Base-by-base conservation (phyloP, 1,284 basidiomycete genomes). In the Rhodotorula sp. region DNA sequence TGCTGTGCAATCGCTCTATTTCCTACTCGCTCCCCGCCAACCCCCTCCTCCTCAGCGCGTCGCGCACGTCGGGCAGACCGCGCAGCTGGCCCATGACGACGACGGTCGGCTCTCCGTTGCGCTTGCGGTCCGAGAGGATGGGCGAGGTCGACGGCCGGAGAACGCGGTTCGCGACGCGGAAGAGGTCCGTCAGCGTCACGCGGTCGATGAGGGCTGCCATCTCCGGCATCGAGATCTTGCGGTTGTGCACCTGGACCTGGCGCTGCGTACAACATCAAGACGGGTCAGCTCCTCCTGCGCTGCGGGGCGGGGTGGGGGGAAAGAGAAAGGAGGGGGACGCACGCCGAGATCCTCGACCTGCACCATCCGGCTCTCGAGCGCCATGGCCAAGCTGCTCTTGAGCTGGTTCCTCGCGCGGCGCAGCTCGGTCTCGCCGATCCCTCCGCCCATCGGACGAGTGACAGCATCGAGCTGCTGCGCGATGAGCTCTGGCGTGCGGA, bases 361-460 rank as follows among this genome's bases (percentile, higher is more conserved):
- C 4, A 97, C 89, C 36, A 92, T 85, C 51, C 92, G 85, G 79
- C 92, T 94, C 84, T 99, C 96, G 57, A 98, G 84, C 9, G 94
- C 92, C 96, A 98, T 98, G 83, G 96, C 91, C 76, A 99, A 83
- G 71, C 90, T 91, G 58, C 90, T 91, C 84, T 95, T 95, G 72
- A 99, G 87, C 85, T 98, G 96, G 81, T 98, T 98, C 85, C 94
- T 95, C 51, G 96, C 96, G 64, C 96, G 86, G 66, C 83, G 84
- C 48, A 98, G 86, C 82, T 99, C 96, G 13, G 80, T 81, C 53
- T 84, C 81, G 1, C 88, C 88, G 36, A 94, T 86, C 19, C 80
- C 80, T 67, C 77, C 72, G 79, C 74, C 77, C 78, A 82, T 81
- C 34, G 80, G 79, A 17, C 82, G 79, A 4, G 83, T 84, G 55